A percentile compares a stretch with the other conserved stretches of the same genome.
Conservation (phyloP, 2,329 filamentous ascomycete species). For the Aphanocladium album region DNA sequence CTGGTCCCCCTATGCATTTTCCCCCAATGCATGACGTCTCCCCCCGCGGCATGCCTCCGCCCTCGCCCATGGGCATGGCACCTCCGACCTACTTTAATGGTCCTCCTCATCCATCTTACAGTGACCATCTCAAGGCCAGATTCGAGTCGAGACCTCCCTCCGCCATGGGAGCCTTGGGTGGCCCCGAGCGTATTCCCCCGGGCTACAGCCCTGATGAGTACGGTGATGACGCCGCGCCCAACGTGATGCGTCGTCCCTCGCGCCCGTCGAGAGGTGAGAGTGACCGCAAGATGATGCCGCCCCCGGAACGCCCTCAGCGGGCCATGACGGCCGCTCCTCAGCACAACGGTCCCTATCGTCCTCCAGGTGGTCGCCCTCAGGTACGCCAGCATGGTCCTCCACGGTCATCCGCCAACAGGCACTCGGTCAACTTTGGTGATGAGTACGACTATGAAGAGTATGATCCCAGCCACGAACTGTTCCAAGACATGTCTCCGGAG, state of each 20-base stretch:
- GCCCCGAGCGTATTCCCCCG: slow-evolving; percentile 19
- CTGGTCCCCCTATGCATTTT: slow-evolving; percentile 1
- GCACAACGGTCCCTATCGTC: slow-evolving; percentile 24
- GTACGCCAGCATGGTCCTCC: slow-evolving; percentile 25
- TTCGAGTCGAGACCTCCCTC: slow-evolving; percentile 34
- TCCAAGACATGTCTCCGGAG: slow-evolving; percentile 34
- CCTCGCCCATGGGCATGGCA: slow-evolving; percentile 8
- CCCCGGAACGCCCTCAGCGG: slow-evolving; percentile 33
- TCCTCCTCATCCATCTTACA: slow-evolving; percentile 21
- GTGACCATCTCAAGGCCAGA: slow-evolving; percentile 28
- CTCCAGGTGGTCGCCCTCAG: slow-evolving; percentile 20
- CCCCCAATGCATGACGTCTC: slow-evolving; percentile 5
- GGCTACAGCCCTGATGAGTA: slow-evolving; percentile 37
- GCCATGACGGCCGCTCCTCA: slow-evolving; percentile 30
- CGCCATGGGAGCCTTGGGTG: slow-evolving; percentile 34
- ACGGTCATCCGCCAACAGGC: slow-evolving; percentile 22
- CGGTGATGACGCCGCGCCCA: slow-evolving; percentile 34
- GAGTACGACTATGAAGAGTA: slow-evolving; percentile 37
- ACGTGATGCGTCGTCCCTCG: slow-evolving; percentile 38
- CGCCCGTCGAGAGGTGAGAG: slow-evolving; percentile 38
- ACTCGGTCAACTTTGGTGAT: slow-evolving; percentile 30
- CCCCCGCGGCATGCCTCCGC: slow-evolving; percentile 17
- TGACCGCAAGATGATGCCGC: slow-evolving; percentile 45
- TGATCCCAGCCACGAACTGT: slow-evolving; percentile 30
- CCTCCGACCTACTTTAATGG: slow-evolving; percentile 28